Evolutionary conservation across 768 basidiomycete species (phyloP), one percentile per base, ranked within the genome.

Genomic region (Dacryopinax spathularia): DNA sequence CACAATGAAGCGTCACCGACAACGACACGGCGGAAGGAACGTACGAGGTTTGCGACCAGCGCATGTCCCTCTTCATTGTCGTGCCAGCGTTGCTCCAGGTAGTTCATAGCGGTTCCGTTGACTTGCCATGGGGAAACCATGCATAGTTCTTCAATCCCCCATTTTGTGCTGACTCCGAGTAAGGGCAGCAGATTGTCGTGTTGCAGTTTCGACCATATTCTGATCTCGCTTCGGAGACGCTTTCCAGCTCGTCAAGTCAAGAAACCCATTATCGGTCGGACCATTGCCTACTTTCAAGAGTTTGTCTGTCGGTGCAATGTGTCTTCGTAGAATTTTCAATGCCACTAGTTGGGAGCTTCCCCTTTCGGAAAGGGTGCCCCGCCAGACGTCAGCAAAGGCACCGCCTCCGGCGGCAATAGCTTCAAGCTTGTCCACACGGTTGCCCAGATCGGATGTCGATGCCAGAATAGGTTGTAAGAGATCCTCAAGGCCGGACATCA

Each of bases 71-170:
- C 48, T 13, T 56, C 48, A 29, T 56, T 56, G 48, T 56, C 48
- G 9, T 56, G 48, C 48, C 48, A 56, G 29, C 31, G 3, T 18
- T 56, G 48, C 20, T 56, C 48, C 64, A 84, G 71, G 68, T 83
- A 85, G 25, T 77, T 71, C 62, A 74, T 75, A 62, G 85, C 74
- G 7, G 79, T 82, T 9, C 84, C 83, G 60, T 84, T 83, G 34
- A 77, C 76, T 68, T 82, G 84, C 82, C 83, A 86, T 2, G 80
- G 79, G 3, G 84, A 84, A 0, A 85, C 82, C 82, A 85, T 84
- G 48, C 48, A 56, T 22, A 56, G 48, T 20, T 56, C 48, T 56
- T 56, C 13, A 29, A 56, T 31, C 31, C 48, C 48, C 48, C 48
- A 56, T 56, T 56, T 56, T 9, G 48, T 56, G 48, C 48, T 56